Base-by-base conservation (phyloP, 306 rosid species). In the Cucumis cinereus region DNA sequence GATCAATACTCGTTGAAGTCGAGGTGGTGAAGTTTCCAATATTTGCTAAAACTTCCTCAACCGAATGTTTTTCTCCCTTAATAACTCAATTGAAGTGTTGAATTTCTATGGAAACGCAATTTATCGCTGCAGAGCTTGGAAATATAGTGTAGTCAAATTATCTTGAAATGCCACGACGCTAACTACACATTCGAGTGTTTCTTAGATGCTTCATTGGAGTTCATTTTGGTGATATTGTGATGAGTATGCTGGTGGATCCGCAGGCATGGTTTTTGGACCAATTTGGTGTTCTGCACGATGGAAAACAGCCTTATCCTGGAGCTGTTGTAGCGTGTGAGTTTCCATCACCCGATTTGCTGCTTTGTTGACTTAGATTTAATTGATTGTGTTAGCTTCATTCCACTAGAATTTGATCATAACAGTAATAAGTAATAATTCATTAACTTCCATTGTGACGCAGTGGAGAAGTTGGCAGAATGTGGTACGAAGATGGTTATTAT, bases 221-320 rank as follows among this genome's bases (percentile, higher is more conserved):
- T 35, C 47, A 9, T 54, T 55, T 5, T 68, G 20, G 55, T 43
- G 74, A 40, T 52, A 41, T 40, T 10, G 54, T 67, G 54, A 78
- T 33, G 4, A 17, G 11, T 77, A 61, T 56, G 19, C 54, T 69
- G 62, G 22, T 76, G 59, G 24, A 22, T 63, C 14, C 75, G 79
- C 87, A 93, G 98, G 96, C 92, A 3, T 94, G 98, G 97, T 83
- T 91, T 30, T 83, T 94, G 73, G 98, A 94, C 82, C 98, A 94
- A 79, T 94, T 91, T 75, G 98, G 98, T 77, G 98, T 94, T 35
- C 95, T 94, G 56, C 97, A 94, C 14, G 98, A 94, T 60, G 98
- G 98, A 56, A 94, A 91, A 81, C 89, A 87, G 55, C 96, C 97
- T 84, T 94, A 94, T 82, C 96, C 97, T 0, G 91, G 85, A 43